A percentile compares a stretch with the other conserved stretches of the same genome.
Conservation (phyloP, 2,329 filamentous ascomycete genomes). For the Xylariomycetidae sp. region DNA sequence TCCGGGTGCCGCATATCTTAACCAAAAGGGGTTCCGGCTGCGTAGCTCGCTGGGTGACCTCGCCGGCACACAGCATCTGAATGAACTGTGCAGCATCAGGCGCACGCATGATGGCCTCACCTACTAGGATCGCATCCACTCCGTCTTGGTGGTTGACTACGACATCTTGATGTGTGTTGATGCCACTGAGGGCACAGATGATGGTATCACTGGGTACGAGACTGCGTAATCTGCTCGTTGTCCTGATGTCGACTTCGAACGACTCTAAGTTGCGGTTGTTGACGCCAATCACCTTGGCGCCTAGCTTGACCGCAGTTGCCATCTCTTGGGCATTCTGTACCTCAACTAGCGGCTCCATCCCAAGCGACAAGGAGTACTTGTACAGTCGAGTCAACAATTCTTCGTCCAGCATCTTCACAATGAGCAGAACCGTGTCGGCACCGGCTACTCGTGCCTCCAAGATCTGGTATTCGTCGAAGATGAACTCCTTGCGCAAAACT, state of each 20-base stretch:
- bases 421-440: constrained; percentile 89
- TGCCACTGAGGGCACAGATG: constrained; percentile 91
- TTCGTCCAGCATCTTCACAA: constrained; percentile 93
- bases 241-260: constrained; percentile 93
- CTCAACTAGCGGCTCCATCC: constrained; percentile 97
- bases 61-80: constrained; percentile 68
- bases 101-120: constrained; percentile 93
- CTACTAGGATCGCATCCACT: constrained; percentile 88
- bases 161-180: constrained; percentile 84
- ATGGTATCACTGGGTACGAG: constrained; percentile 83
- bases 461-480: constrained; percentile 98
- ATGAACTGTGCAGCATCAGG: constrained; percentile 80
- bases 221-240: constrained; percentile 80
- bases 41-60: constrained; percentile 30
- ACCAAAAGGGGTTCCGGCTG: constrained; percentile 58
- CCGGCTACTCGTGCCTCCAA: constrained; percentile 88
- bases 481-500: constrained; percentile 90
- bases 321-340: constrained; percentile 95
- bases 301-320: constrained; percentile 78
- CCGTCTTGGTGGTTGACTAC: constrained; percentile 82
- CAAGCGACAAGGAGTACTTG: constrained; percentile 80
- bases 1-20: constrained; percentile 93
- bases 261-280: constrained; percentile 96
- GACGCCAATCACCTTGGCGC: constrained; percentile 88
- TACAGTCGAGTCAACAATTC: constrained; percentile 73